Evolutionary conservation across 2,329 filamentous ascomycete species (phyloP), one percentile per base, ranked within the genome.

Genomic region (Podosphaera leucotricha): DNA sequence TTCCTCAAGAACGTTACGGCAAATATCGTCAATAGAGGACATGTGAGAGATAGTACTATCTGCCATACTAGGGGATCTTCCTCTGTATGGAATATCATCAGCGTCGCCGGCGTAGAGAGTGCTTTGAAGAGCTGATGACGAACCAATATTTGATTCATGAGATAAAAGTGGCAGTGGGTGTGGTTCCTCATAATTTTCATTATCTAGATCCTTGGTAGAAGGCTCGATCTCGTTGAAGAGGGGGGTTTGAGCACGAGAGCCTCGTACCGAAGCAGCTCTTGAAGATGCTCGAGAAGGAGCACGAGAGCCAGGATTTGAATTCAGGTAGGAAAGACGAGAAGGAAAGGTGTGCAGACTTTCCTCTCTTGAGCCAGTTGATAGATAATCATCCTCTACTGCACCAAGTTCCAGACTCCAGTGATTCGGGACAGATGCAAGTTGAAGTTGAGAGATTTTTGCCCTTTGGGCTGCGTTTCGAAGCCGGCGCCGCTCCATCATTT

Each of bases 361-460:
- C 11, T 28, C 43, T 22, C 36, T 38, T 20, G 22, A 44, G 13
- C 18, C n/a, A 11, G 19, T 39, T 19, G 43, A 44, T 15, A 39
- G 53, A 21, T 52, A 48, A 6, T 57, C 55, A 2, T 75, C 71
- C 20, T 71, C 68, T 26, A 66, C 66, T 33, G 65, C 73, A 40
- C 80, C 82, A 56, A 85, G 75, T 55, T 94, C 83, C 47, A 86
- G 68, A 61, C 85, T 93, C 84, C 85, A 94, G 38, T 72, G 73
- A 40, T 80, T 74, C 24, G 74, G 68, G 1, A 69, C 67, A 1
- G 35, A 19, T 10, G 63, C 58, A n/a, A 62, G 61, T 42, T 67
- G 66, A 21, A 63, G 60, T 47, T 64, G 61, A 3, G 66, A 63
- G 60, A 69, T 65, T 48, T 64, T 70, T n/a, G 66, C 67, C 40